These are phyloP conservation scores for Neobulgaria alba DNA, from an alignment of 2,329 filamentous ascomycete species.

Conservation along the genomic window DNA sequence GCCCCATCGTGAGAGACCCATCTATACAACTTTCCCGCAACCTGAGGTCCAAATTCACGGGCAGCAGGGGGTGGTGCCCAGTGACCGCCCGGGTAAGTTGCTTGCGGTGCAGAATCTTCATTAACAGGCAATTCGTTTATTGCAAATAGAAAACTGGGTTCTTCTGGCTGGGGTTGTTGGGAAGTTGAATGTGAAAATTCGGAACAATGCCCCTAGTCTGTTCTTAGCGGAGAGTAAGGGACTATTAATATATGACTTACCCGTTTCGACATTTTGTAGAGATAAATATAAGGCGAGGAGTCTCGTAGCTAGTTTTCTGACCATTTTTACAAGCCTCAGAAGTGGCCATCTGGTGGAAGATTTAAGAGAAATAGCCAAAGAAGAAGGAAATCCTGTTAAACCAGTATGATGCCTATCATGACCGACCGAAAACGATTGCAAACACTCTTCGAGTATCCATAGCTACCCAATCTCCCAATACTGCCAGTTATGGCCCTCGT, in stretches of 20 bases:
- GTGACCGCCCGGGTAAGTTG: conserved; percentile 5
- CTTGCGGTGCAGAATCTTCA: conserved; percentile 13
- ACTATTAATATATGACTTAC: neutral
- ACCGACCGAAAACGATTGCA: neutral
- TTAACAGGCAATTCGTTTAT: conserved; percentile 34
- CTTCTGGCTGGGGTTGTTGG: neutral
- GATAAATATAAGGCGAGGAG: neutral
- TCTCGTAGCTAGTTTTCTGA: neutral
- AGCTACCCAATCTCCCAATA: neutral
- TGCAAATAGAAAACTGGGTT: conserved; percentile 30
- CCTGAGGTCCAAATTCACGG: conserved; percentile 14
- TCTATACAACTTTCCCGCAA: conserved; percentile 16
- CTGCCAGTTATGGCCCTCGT: neutral
- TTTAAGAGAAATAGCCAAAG: neutral
- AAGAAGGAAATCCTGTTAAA: neutral
- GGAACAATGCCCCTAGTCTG: too few species aligned
- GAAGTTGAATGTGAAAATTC: too few species aligned
- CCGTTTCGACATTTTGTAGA: neutral
- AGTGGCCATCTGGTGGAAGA: neutral
- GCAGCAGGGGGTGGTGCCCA: conserved; percentile 18
- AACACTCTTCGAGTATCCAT: neutral
- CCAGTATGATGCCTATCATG: neutral
- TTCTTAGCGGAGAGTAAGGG: neutral
- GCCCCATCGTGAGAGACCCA: conserved; percentile 10
- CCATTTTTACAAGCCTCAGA: neutral